These are phyloP conservation scores for Amanita molliuscula DNA, from an alignment of 768 basidiomycete species.

Conservation along the genomic window DNA sequence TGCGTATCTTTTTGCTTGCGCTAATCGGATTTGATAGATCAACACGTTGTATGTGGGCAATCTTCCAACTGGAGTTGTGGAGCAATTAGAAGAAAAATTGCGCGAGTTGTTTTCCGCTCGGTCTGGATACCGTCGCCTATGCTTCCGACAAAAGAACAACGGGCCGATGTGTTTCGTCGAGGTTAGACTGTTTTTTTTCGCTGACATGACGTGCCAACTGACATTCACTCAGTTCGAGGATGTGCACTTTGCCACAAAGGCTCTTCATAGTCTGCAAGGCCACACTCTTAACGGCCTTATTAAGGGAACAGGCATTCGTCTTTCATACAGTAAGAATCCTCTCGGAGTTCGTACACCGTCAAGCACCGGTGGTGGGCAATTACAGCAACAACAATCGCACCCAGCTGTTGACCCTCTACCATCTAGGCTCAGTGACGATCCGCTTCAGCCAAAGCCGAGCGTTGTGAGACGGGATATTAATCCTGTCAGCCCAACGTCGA, in stretches of 20 bases:
- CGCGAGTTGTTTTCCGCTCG: slow-evolving; percentile 72
- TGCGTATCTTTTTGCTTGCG: slow-evolving; percentile 2
- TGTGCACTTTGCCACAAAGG: slow-evolving; percentile 71
- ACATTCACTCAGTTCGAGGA: slow-evolving; percentile 70
- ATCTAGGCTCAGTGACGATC: slow-evolving; percentile 9
- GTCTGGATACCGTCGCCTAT: slow-evolving; percentile 84
- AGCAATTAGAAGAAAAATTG: slow-evolving; percentile 80
- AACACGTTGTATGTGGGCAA: slow-evolving; percentile 99
- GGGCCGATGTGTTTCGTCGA: slow-evolving; percentile 99
- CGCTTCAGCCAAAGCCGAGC: slow-evolving; percentile 11
- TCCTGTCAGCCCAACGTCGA: slow-evolving; percentile 11
- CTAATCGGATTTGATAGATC: slow-evolving; percentile 37
- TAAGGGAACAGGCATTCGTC: slow-evolving; percentile 90
- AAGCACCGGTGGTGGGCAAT: slow-evolving; percentile 32
- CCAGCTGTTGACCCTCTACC: slow-evolving; percentile 9
- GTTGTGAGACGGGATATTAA: slow-evolving; percentile 11
- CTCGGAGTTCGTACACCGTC: slow-evolving; percentile 85
- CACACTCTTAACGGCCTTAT: slow-evolving; percentile 85
- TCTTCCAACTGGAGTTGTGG: slow-evolving; percentile 68
- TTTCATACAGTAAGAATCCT: slow-evolving; percentile 98
- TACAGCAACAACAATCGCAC: slow-evolving; percentile 22
- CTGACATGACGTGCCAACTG: slow-evolving; percentile 48
- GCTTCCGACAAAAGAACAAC: slow-evolving; percentile 92
- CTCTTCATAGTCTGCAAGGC: slow-evolving; percentile 87
- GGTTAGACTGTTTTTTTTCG: slow-evolving; percentile 32